Evolutionary conservation across 352 stramenopile species (phyloP).

Genomic region (Hyaloperonospora brassicae): DNA sequence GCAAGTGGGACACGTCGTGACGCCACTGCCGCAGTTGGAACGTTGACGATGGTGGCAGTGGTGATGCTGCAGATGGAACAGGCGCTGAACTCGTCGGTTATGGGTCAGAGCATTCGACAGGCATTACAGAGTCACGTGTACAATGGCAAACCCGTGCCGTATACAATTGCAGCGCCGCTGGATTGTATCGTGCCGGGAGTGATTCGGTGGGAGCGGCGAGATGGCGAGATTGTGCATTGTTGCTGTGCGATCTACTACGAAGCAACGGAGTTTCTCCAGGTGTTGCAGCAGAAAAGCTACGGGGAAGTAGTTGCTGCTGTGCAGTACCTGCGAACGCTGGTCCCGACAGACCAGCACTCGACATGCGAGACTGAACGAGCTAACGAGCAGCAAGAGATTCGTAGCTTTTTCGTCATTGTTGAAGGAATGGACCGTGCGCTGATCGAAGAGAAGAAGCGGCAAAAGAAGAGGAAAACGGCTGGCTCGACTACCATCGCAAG

Average conservation of each 20-base stretch:
- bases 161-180: conserved; percentile 27
- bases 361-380: not conserved
- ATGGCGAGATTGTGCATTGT: conserved; percentile 8
- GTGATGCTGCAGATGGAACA: conserved; percentile 38
- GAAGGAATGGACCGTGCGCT: conserved; percentile 55
- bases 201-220: conserved; percentile 32
- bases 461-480: conserved; percentile 19
- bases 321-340: conserved; percentile 24
- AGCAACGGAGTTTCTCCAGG: conserved; percentile 31
- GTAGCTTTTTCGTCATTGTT: conserved; percentile 44
- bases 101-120: conserved; percentile 28
- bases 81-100: conserved; percentile 30
- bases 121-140: conserved; percentile 44
- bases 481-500: not conserved
- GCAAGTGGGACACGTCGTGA: conserved; percentile 1
- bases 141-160: conserved; percentile 45
- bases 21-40: conserved; percentile 1
- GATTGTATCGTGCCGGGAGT: conserved; percentile 24
- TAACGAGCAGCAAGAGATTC: conserved; percentile 14
- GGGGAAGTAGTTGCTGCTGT: conserved; percentile 27
- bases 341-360: conserved; percentile 5
- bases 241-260: conserved; percentile 37
- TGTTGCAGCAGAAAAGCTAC: conserved; percentile 34
- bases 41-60: too few species aligned
- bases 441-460: conserved; percentile 37